Evolutionary conservation across 768 basidiomycete species (phyloP).

Genomic region (Pleurotus eryngii): DNA sequence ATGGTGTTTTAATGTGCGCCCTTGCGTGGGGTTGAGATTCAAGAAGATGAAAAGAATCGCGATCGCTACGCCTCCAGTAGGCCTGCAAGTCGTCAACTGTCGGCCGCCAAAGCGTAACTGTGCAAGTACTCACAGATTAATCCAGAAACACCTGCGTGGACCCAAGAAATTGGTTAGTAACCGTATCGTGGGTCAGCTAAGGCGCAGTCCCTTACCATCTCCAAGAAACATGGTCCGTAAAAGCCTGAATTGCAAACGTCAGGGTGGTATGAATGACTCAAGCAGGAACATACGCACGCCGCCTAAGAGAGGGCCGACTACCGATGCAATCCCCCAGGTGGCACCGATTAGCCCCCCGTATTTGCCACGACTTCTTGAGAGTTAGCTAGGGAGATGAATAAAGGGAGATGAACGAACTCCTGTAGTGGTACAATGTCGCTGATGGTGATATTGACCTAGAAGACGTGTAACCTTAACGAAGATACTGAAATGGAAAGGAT

Average conservation of each 20-base stretch:
- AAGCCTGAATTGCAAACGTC: slow-evolving; percentile 36
- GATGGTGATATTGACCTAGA: slow-evolving; percentile 65
- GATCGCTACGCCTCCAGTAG: slow-evolving; percentile 68
- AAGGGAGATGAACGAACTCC: slow-evolving; percentile 45
- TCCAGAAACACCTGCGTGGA: slow-evolving; percentile 62
- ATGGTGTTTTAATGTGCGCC: slow-evolving; percentile 55
- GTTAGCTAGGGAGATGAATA: neutral
- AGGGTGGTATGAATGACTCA: slow-evolving; percentile 4
- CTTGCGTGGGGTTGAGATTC: slow-evolving; percentile 73
- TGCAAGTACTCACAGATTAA: slow-evolving; percentile 53
- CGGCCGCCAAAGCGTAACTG: too few relatives aligned
- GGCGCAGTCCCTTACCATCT: slow-evolving; percentile 50
- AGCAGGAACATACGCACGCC: slow-evolving; percentile 43
- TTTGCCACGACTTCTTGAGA: slow-evolving; percentile 61
- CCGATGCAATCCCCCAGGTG: slow-evolving; percentile 74
- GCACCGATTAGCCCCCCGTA: slow-evolving; percentile 75
- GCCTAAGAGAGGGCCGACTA: slow-evolving; percentile 77
- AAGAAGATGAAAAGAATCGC: slow-evolving; percentile 67
- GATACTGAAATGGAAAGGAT: neutral
- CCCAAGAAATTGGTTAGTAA: slow-evolving; percentile 7
- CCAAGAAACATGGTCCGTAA: slow-evolving; percentile 77
- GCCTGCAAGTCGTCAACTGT: slow-evolving; percentile 34
- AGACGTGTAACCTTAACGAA: neutral
- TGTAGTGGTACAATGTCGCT: slow-evolving; percentile 80
- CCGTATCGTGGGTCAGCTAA: neutral